Conservation (phyloP, 768 basidiomycete genomes). For the Kwoniella heveanensis region DNA sequence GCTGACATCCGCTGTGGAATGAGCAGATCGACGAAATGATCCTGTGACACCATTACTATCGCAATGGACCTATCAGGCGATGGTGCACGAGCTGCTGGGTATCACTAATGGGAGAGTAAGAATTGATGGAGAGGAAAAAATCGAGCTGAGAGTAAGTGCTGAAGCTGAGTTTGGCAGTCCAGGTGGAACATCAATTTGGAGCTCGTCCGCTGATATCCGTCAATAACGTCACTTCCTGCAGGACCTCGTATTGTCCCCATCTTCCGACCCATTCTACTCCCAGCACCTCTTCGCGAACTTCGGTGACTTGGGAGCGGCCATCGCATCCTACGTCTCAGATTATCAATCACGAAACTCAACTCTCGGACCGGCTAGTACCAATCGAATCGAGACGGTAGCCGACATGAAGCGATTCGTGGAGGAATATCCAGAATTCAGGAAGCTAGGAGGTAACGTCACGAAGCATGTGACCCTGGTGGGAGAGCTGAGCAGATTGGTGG, state of each 20-base stretch:
- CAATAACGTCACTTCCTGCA: conserved; percentile 50
- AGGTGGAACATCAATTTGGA: too few species aligned
- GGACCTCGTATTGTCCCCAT: conserved; percentile 91
- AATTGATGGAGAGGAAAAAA: conserved; percentile 77
- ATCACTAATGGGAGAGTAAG: conserved; percentile 92
- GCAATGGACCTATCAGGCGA: conserved; percentile 99
- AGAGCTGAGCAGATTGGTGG: conserved; percentile 88
- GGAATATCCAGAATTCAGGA: conserved; percentile 95
- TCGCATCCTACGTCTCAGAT: conserved; percentile 89
- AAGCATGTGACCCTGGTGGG: conserved; percentile 98
- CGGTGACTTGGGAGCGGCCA: conserved; percentile 87
- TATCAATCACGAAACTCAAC: conserved; percentile 61
- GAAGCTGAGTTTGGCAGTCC: not conserved
- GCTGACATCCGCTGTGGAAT: not conserved
- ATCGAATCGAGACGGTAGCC: conserved; percentile 81
- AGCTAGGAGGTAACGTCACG: conserved; percentile 95
- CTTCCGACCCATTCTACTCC: conserved; percentile 92
- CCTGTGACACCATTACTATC: conserved; percentile 93
- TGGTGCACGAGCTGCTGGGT: conserved; percentile 94
- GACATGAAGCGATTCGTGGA: conserved; percentile 99
- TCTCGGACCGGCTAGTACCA: conserved; percentile 63
- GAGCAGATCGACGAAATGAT: conserved; percentile 82
- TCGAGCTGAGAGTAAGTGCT: conserved; percentile 74
- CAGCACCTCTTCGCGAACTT: conserved; percentile 88
- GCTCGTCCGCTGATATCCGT: not conserved